phyloP scores from a whole-genome alignment of 2,329 filamentous ascomycete species.

The Ambrosiella cleistominuta region DNA sequence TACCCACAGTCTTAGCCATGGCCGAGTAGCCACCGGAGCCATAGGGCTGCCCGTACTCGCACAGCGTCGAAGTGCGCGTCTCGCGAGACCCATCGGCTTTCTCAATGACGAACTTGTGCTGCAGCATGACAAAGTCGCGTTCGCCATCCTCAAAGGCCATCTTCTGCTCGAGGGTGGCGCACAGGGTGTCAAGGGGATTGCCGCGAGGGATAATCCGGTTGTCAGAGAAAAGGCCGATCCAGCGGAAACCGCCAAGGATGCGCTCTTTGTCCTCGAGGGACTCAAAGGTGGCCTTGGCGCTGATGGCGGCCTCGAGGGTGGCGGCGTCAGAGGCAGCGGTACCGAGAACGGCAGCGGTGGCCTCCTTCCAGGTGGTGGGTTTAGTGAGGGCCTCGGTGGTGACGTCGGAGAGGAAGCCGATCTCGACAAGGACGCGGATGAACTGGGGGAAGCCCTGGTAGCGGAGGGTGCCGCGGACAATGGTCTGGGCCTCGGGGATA shows the following conservation, averaged over 20 bases:
- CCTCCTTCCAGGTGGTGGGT: conserved; percentile 66
- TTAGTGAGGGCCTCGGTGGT: conserved; percentile 46
- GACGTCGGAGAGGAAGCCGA: conserved; percentile 69
- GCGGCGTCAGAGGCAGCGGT: conserved; percentile 46
- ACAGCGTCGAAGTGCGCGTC: conserved; percentile 63
- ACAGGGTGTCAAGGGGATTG: conserved; percentile 81
- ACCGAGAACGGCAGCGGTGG: conserved; percentile 58
- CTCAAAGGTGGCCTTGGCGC: conserved; percentile 55
- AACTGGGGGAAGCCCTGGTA: conserved; percentile 87
- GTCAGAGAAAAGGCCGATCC: conserved; percentile 52
- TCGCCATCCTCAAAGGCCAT: conserved; percentile 73
- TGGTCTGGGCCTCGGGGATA: conserved; percentile 83
- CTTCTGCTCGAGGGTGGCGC: conserved; percentile 75
- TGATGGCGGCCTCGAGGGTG: conserved; percentile 57
- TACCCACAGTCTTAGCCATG: conserved; percentile 70
- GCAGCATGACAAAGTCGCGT: conserved; percentile 66
- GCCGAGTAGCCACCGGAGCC: conserved; percentile 62
- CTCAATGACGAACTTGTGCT: conserved; percentile 74
- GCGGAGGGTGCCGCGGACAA: conserved; percentile 65
- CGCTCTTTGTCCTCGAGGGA: conserved; percentile 44
- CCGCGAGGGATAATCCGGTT: conserved; percentile 52
- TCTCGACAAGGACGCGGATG: conserved; percentile 71
- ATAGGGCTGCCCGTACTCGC: conserved; percentile 62
- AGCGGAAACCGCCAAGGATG: conserved; percentile 54
- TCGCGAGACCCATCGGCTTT: conserved; percentile 61